Evolutionary conservation across 163 green algal species (phyloP), one percentile per base, ranked within the genome.

Genomic region (Scenedesmus sp.): DNA sequence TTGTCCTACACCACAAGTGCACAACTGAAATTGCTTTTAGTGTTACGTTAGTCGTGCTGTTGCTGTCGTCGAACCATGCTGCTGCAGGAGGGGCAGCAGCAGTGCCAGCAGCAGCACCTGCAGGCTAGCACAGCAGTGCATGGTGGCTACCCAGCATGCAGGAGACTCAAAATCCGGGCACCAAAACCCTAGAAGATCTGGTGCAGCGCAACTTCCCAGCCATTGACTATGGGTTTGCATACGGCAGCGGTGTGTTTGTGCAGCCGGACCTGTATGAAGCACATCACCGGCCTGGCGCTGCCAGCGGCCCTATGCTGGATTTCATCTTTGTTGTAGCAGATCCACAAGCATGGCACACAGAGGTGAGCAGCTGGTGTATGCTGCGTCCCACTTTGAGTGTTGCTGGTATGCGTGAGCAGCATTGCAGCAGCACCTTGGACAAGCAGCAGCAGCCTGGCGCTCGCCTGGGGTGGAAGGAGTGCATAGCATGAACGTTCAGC

Each of bases 271-370:
- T 98, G 13, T 98, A 98, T 89, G 2, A 56, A 16, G 23, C 52
- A n/a, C 26, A 82, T 82, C 59, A 91, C 0, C 13, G 46, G 12
- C 62, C 60, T n/a, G 56, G 6, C 64, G 66, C 85, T 52, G 20
- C 85, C 23, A 73, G 79, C 60, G 88, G 88, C 8, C 89, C 89
- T 2, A 97, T 99, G 95, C 81, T 98, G 3, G 97, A 99, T 92
- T 98, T 99, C 34, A 97, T 99, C 10, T 95, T 99, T 46, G 96
- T 94, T 0, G 98, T 99, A 2, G 85, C 96, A 0, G 89, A 97
- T 74, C 95, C 97, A 2, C 20, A 87, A 5, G 88, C 84, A 0
- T 99, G 97, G 97, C 97, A 99, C 82, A 18, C 94, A 26, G 76
- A 91, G 60, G 87, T 67, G 6, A 66, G 66, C n/a, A 56, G 15